Conservation (phyloP, 2,329 filamentous ascomycete species). For the Colletotrichum sansevieriae region DNA sequence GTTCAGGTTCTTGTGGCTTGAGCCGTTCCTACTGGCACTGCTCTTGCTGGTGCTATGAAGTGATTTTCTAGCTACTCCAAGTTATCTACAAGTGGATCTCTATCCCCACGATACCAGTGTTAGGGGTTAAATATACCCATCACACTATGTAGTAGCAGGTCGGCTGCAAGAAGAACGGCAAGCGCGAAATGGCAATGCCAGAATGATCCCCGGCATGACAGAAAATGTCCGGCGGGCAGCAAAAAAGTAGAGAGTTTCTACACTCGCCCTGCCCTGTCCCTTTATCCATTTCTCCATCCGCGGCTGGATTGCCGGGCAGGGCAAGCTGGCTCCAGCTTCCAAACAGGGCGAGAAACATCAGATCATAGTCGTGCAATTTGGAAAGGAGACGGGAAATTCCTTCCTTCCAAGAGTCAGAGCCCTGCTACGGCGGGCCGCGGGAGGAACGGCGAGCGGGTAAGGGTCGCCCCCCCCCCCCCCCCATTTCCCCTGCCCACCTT, state of each 20-base stretch:
- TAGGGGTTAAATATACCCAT: too few species aligned
- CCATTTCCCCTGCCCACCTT: background rate
- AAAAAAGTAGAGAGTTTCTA: slow-evolving; percentile 19
- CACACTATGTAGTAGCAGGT: background rate
- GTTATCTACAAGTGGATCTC: too few species aligned
- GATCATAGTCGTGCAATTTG: slow-evolving; percentile 19
- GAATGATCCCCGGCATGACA: slow-evolving; percentile 22
- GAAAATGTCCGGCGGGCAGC: slow-evolving; percentile 31
- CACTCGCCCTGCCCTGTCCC: background rate
- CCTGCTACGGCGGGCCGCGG: slow-evolving; percentile 20
- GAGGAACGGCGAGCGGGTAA: slow-evolving; percentile 28
- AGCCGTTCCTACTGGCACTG: too few species aligned
- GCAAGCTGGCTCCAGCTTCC: slow-evolving; percentile 1
- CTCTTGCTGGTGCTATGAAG: too few species aligned
- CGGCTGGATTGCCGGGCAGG: background rate
- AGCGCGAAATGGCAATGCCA: slow-evolving; percentile 12
- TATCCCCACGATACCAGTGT: too few species aligned
- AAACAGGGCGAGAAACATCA: slow-evolving; percentile 6
- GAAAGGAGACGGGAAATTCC: slow-evolving; percentile 7
- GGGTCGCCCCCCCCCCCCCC: slow-evolving; percentile 15
- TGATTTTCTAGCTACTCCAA: too few species aligned
- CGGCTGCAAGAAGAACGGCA: background rate
- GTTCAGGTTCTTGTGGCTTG: too few species aligned
- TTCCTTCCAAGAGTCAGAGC: background rate
- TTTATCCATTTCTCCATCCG: background rate